A percentile compares a stretch with the other conserved stretches of the same genome.
phyloP scores from a whole-genome alignment of 1,284 basidiomycete species.

The Heterobasidion parviporum region DNA sequence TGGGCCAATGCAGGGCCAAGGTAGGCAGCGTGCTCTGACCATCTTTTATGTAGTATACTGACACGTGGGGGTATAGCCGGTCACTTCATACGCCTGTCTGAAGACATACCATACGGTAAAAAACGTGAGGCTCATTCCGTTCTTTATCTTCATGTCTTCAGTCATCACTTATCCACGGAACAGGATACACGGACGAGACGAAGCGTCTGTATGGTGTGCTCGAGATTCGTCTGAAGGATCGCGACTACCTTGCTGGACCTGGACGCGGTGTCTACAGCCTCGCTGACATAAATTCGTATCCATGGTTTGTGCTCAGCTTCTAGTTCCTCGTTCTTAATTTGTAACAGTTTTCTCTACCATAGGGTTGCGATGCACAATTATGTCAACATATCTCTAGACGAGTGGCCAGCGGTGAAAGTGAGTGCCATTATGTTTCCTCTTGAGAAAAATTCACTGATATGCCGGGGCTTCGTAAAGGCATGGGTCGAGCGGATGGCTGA shows the following conservation, averaged over 20 bases:
- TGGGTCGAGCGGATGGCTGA: slow-evolving; percentile 36
- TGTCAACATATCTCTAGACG: slow-evolving; percentile 40
- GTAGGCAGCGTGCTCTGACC: slow-evolving; percentile 12
- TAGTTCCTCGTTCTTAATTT: background rate
- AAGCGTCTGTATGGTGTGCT: slow-evolving; percentile 72
- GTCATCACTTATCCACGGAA: background rate
- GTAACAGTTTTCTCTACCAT: background rate
- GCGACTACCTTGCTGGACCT: slow-evolving; percentile 65
- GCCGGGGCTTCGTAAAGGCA: slow-evolving; percentile 9
- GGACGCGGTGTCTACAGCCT: slow-evolving; percentile 59
- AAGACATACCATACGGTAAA: slow-evolving; percentile 60
- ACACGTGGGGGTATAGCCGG: slow-evolving; percentile 25
- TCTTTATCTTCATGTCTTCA: background rate
- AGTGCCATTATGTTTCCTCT: background rate
- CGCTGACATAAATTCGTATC: slow-evolving; percentile 54
- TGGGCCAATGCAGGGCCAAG: slow-evolving; percentile 72
- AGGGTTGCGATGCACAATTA: slow-evolving; percentile 42
- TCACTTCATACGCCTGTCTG: slow-evolving; percentile 50
- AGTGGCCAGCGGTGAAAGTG: slow-evolving; percentile 25
- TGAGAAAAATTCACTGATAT: background rate
- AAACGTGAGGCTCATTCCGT: slow-evolving; percentile 30
- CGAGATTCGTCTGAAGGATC: slow-evolving; percentile 55
- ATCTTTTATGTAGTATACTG: background rate
- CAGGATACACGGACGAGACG: slow-evolving; percentile 71
- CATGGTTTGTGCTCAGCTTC: slow-evolving; percentile 30